These are phyloP conservation scores for Anthostomella pinea DNA, from an alignment of 2,329 filamentous ascomycete genomes.

Conservation along the genomic window DNA sequence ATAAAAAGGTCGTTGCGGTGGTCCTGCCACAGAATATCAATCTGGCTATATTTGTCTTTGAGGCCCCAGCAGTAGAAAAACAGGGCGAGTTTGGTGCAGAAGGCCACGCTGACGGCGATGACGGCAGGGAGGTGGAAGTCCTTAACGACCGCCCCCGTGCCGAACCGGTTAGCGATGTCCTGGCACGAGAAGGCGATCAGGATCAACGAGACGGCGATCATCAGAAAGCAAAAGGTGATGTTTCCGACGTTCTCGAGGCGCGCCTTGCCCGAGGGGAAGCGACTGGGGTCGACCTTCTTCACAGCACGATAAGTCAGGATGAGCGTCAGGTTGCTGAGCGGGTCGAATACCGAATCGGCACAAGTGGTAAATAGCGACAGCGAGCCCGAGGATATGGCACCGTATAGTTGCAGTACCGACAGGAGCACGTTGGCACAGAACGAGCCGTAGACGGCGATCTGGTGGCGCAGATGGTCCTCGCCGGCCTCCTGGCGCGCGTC, in stretches of 20 bases:
- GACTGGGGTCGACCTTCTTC: conserved; percentile 76
- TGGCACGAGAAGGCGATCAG: conserved; percentile 84
- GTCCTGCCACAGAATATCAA: conserved; percentile 92
- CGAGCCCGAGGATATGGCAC: conserved; percentile 81
- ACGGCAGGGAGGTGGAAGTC: conserved; percentile 78
- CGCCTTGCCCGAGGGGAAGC: conserved; percentile 89
- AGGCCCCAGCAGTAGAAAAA: conserved; percentile 93
- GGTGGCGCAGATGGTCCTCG: conserved; percentile 75
- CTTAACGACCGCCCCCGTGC: conserved; percentile 48
- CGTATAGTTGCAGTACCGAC: conserved; percentile 81
- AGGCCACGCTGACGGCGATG: conserved; percentile 80
- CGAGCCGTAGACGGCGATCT: conserved; percentile 63
- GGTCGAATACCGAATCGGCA: conserved; percentile 94
- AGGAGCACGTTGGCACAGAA: conserved; percentile 80
- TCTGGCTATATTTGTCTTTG: conserved; percentile 86
- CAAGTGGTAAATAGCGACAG: conserved; percentile 96
- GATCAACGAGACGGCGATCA: conserved; percentile 88
- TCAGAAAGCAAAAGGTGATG: conserved; percentile 93
- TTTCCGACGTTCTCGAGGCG: conserved; percentile 95
- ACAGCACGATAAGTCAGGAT: conserved; percentile 87
- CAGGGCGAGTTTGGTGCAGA: conserved; percentile 75
- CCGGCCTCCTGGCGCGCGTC: conserved; percentile 77
- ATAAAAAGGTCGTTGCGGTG: conserved; percentile 97
- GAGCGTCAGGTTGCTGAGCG: conserved; percentile 81
- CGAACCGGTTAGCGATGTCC: conserved; percentile 57